Base-by-base conservation (phyloP, 495 filamentous ascomycete genomes). In the Penicillium malachiteum region DNA sequence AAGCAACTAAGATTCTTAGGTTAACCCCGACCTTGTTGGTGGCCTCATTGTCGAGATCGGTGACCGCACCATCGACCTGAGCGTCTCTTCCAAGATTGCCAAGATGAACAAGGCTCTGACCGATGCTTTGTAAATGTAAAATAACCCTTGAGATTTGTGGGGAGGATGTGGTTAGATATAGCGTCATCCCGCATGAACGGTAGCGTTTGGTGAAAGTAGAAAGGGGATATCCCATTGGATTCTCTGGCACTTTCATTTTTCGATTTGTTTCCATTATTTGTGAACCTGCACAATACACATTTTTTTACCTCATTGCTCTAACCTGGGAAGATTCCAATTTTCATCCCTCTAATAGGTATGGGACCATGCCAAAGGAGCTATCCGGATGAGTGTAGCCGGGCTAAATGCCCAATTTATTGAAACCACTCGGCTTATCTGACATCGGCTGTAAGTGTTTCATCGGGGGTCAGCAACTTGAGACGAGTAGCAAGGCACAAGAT, bases 81-180 rank as follows among this genome's bases (percentile, higher is more conserved):
- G 88, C 78, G 91, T 98, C 63, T 94, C 94, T 12, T 79, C 90
- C 69, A 94, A 91, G 85, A 88, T 98, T 76, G 81, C 89, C 73
- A 95, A 91, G 84, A 88, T 97, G 86, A 98, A 97, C 89, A 98
- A 98, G 87, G 87, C 96, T 70, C 87, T 98, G 66, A 91, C 83
- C 58, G 95, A 98, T 79, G 83, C 88, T 71, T 78, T 97, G 87
- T 98, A 92, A 92, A 91, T 76, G 65, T 64, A 69, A 63, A 70
- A 68, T 67, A 67, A 49, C 58, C 57, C n/a, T 48, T 30, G 34
- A 49, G 56, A 54, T 50, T 61, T 58, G 57, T 56, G 51, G 57
- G 57, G 63, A 52, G 54, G 59, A 49, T 47, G 50, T 62, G 55
- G 44, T 65, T 60, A 63, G 56, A 65, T 57, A 52, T 57, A 55